Conservation (phyloP, 179 eudicot genomes). For the Pouteria campechiana region DNA sequence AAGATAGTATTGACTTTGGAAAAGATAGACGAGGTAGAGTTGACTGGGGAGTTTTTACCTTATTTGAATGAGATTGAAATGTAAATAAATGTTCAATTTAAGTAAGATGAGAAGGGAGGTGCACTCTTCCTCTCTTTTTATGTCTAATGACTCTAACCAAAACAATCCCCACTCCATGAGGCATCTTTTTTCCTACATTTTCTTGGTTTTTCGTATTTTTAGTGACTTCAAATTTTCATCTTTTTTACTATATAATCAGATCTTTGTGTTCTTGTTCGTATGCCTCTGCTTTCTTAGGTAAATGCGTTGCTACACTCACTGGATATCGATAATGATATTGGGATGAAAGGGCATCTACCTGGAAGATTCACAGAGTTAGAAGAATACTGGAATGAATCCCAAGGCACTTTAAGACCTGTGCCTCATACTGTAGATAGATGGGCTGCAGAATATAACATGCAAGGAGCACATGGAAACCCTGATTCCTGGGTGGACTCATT, state of each 20-base stretch:
- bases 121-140: no score
- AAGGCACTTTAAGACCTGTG: conserved; percentile 42
- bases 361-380: conserved; percentile 78
- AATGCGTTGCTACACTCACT: conserved; percentile 70
- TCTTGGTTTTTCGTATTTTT: conserved; percentile 2
- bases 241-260: conserved; percentile 5
- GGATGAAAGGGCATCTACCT: conserved; percentile 59
- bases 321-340: conserved; percentile 70
- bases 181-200: neutral
- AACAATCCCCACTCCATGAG: no score
- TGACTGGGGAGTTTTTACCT: no score
- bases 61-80: no score
- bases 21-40: no score
- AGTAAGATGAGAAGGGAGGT: no score
- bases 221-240: no score
- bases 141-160: no score
- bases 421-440: conserved; percentile 67
- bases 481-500: conserved; percentile 75
- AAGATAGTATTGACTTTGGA: no score
- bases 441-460: conserved; percentile 54
- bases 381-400: conserved; percentile 93
- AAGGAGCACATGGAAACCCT: conserved; percentile 39
- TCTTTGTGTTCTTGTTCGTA: neutral
- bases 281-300: conserved; percentile 36
- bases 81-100: no score